A percentile compares a stretch with the other conserved stretches of the same genome.
phyloP scores from a whole-genome alignment of 306 rosid genomes.

The Rubus parviflorus region DNA sequence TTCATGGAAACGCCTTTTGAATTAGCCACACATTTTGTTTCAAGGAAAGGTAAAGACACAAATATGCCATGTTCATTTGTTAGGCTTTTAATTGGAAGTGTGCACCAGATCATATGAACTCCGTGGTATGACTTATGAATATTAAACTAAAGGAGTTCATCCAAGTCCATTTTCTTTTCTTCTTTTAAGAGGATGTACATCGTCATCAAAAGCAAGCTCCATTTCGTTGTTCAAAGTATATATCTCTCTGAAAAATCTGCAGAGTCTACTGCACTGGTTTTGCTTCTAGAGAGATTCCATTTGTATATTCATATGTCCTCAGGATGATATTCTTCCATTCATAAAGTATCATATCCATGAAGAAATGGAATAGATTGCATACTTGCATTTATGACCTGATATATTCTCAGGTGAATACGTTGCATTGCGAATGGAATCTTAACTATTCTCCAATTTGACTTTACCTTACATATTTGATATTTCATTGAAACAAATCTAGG shows the following conservation, averaged over 20 bases:
- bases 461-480: neutral
- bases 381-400: too few species aligned
- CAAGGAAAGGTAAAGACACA: neutral
- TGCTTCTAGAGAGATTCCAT: neutral
- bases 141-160: neutral
- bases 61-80: neutral
- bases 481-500: neutral
- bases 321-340: neutral
- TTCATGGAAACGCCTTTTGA: constrained; percentile 16
- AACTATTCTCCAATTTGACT: neutral
- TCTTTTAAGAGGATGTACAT: neutral
- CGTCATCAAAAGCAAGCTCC: neutral
- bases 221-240: neutral
- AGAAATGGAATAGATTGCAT: neutral
- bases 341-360: neutral
- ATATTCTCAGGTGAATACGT: too few species aligned
- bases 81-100: neutral
- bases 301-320: neutral
- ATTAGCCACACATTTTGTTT: constrained; percentile 16
- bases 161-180: neutral
- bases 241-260: neutral
- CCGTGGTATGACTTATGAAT: neutral
- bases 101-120: neutral
- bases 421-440: too few species aligned
- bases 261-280: neutral